Base-by-base conservation (phyloP, 129 eudicot species). In the Logfia minima region DNA sequence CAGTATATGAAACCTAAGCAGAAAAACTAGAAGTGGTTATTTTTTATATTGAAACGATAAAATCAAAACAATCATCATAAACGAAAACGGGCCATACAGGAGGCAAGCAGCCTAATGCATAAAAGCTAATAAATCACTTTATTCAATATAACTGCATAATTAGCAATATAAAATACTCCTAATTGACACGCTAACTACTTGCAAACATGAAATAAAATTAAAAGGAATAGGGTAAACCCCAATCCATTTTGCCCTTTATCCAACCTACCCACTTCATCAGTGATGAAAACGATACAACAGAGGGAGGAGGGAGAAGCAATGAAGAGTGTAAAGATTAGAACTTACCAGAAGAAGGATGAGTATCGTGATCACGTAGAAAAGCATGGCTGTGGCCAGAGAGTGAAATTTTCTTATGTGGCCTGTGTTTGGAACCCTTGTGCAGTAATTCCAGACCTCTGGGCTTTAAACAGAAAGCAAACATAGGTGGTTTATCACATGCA, bases 391-490 rank as follows among this genome's bases (percentile, higher is more conserved):
- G 85, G 22, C 85, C 85, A 32, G 96, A 83, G 78, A 85, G 85
- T 13, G 92, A 76, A 31, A 84, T 72, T 81, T 80, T 90, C 85
- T 84, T 93, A 13, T 90, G 97, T 14, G 98, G 91, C 79, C 98
- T 87, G 63, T 93, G 96, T 63, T 93, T 93, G 4, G 93, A 87
- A 28, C 97, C 96, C 88, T 79, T 88, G 79, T 93, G 86, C 51
- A 85, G 91, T 74, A 86, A 73, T 69, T 90, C 97, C 74, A 93
- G 73, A 74, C 98, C 98, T 66, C 97, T 84, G 8, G 97, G 98
- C 75, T 80, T 89, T 75, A 88, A 66, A 80, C 97, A 93, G 79
- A 93, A 93, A 74, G 98, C 96, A 90, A 90, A 93, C 96, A 89
- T 90, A 8, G 93, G 85, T 21, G 97, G 98, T 71, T 91, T 93